A percentile compares a stretch with the other conserved stretches of the same genome.
These are phyloP conservation scores for Phaseolus lunatus DNA, from an alignment of 306 rosid genomes.

Conservation along the genomic window DNA sequence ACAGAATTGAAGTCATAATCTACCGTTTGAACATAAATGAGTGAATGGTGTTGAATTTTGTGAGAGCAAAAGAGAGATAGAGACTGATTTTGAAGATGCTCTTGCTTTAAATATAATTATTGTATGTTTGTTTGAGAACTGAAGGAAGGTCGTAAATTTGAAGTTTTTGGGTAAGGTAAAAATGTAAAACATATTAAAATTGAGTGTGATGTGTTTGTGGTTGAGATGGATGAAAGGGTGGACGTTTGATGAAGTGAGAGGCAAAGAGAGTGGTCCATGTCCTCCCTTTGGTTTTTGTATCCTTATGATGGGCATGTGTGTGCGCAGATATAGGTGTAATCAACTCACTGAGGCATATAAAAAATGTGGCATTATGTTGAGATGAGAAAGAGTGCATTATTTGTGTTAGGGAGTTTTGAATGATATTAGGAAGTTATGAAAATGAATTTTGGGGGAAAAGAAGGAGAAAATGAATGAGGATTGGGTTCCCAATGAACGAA, in stretches of 20 bases:
- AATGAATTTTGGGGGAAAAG: constrained; percentile 3
- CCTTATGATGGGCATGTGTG: constrained; percentile 29
- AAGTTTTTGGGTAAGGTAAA: constrained; percentile 35
- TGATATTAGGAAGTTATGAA: constrained; percentile 24
- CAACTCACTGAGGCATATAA: constrained; percentile 41
- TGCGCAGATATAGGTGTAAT: constrained; percentile 30
- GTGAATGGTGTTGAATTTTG: too few species aligned
- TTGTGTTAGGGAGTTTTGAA: constrained; percentile 56
- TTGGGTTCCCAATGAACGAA: constrained; percentile 65
- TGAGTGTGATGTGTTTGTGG: constrained; percentile 28
- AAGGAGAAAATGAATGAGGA: neutral
- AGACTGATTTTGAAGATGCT: too few species aligned
- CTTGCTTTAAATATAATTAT: neutral
- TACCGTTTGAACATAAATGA: too few species aligned
- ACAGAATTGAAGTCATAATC: too few species aligned
- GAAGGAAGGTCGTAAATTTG: neutral
- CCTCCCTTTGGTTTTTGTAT: constrained; percentile 29
- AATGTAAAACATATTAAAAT: neutral
- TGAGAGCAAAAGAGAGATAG: too few species aligned
- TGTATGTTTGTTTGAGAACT: too few species aligned
- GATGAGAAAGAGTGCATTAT: constrained; percentile 55
- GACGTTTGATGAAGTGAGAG: constrained; percentile 33
- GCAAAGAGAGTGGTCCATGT: constrained; percentile 48
- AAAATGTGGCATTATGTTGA: constrained; percentile 39
- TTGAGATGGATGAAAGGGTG: constrained; percentile 37